phyloP scores from a whole-genome alignment of 1,284 basidiomycete species.

The Trichosporon sp. region DNA sequence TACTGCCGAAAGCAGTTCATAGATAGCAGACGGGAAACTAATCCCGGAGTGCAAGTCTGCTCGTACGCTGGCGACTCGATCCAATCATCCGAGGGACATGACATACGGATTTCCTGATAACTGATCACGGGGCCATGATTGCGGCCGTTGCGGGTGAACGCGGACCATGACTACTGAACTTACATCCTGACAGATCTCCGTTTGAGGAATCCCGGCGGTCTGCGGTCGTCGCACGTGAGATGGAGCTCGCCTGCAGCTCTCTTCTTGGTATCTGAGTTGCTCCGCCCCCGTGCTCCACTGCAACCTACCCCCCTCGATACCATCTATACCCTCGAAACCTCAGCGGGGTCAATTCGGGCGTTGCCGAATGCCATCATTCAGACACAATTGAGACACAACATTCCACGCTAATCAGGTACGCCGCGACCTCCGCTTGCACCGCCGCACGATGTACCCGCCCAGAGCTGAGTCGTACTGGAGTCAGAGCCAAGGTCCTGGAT shows the following conservation, averaged over 20 bases:
- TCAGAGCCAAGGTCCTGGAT: neutral
- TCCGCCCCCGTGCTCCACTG: too few relatives aligned
- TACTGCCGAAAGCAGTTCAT: neutral
- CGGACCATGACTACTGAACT: too few relatives aligned
- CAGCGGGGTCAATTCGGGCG: neutral
- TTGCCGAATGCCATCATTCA: too few relatives aligned
- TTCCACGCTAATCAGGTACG: conserved; percentile 1
- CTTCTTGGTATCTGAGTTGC: too few relatives aligned
- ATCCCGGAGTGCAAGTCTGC: neutral
- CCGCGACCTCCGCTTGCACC: neutral
- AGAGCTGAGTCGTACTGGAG: too few relatives aligned
- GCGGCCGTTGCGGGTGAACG: neutral
- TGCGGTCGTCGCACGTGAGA: neutral
- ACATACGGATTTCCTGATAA: neutral
- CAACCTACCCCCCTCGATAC: too few relatives aligned
- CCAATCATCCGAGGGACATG: too few relatives aligned
- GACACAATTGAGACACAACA: neutral
- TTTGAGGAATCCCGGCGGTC: neutral
- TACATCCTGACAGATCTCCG: neutral
- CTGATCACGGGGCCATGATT: neutral
- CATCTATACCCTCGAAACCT: too few relatives aligned
- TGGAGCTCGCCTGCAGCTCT: too few relatives aligned
- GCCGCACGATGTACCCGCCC: neutral
- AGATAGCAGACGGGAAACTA: neutral
- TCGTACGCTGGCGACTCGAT: neutral